Conservation (phyloP, 352 stramenopile species). For the Globisporangium spiculum region DNA sequence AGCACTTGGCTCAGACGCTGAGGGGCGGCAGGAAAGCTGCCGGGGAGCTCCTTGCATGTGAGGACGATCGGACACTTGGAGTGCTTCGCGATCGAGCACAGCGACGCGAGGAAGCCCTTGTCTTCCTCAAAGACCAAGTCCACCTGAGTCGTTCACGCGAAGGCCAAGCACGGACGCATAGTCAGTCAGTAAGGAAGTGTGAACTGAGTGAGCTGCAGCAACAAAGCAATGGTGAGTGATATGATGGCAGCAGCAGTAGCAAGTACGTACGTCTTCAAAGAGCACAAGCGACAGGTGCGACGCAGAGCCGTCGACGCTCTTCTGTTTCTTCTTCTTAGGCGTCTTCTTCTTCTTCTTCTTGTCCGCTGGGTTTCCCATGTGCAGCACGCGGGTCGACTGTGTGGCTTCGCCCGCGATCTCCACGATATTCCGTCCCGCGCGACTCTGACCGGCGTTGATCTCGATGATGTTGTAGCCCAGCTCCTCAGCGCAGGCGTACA, state of each 20-base stretch:
- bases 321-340: slow-evolving; percentile 39
- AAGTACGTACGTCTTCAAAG: slow-evolving; percentile 66
- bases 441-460: slow-evolving; percentile 79
- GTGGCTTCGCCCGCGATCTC: slow-evolving; percentile 83
- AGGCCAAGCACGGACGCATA: not conserved
- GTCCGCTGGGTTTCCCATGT: slow-evolving; percentile 29
- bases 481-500: slow-evolving; percentile 79
- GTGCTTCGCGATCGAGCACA: slow-evolving; percentile 77
- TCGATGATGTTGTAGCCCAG: slow-evolving; percentile 83
- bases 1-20: slow-evolving; percentile 40
- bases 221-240: not conserved
- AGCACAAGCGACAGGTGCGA: slow-evolving; percentile 76
- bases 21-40: slow-evolving; percentile 53
- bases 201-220: not conserved
- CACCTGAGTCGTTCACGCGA: slow-evolving; percentile 23
- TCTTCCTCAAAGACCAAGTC: slow-evolving; percentile 81
- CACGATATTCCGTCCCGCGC: slow-evolving; percentile 62
- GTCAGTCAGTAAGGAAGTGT: not conserved
- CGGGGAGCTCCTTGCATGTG: slow-evolving; percentile 60
- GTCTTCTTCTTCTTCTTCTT: slow-evolving; percentile 47
- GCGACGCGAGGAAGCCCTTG: slow-evolving; percentile 66
- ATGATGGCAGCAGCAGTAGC: not conserved
- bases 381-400: slow-evolving; percentile 75
- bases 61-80: slow-evolving; percentile 81
- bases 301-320: slow-evolving; percentile 33